These are phyloP conservation scores for Candida verbasci DNA, from an alignment of 805 yeast genomes.

Conservation along the genomic window DNA sequence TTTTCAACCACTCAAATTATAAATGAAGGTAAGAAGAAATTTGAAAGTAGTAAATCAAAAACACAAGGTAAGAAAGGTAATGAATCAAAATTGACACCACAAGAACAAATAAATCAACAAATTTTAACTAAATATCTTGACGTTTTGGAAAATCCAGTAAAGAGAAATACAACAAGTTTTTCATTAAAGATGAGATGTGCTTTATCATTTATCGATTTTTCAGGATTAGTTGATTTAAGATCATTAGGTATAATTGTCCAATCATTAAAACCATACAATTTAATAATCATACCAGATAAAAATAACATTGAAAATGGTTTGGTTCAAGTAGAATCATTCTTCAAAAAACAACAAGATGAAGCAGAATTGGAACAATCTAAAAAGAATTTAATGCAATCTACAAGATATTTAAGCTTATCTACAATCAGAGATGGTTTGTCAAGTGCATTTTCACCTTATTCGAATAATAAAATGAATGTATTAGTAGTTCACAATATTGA, in stretches of 20 bases:
- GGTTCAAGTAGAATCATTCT: slow-evolving; percentile 19
- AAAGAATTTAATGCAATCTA: slow-evolving; percentile 15
- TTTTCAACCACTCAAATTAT: slow-evolving; percentile 31
- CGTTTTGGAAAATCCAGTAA: slow-evolving; percentile 49
- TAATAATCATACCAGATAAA: slow-evolving; percentile 53
- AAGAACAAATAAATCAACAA: slow-evolving; percentile 38
- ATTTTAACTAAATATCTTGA: slow-evolving; percentile 40
- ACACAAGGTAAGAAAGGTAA: slow-evolving; percentile 14
- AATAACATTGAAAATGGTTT: slow-evolving; percentile 22
- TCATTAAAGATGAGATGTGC: slow-evolving; percentile 61
- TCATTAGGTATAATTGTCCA: slow-evolving; percentile 77
- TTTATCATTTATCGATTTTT: slow-evolving; percentile 70
- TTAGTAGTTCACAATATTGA: slow-evolving; percentile 32
- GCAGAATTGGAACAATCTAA: slow-evolving; percentile 19
- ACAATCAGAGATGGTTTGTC: slow-evolving; percentile 27
- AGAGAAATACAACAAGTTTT: slow-evolving; percentile 26
- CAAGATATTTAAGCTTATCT: slow-evolving; percentile 27
- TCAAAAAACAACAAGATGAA: slow-evolving; percentile 27
- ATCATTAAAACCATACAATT: slow-evolving; percentile 69
- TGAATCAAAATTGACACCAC: slow-evolving; percentile 34
- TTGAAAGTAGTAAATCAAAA: slow-evolving; percentile 19
- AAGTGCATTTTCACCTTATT: slow-evolving; percentile 8
- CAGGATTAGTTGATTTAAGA: slow-evolving; percentile 80
- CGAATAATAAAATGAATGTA: slow-evolving; percentile 25
- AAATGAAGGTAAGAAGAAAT: slow-evolving; percentile 34